These are phyloP conservation scores for Nemania diffusa DNA, from an alignment of 2,329 filamentous ascomycete genomes.

Conservation along the genomic window DNA sequence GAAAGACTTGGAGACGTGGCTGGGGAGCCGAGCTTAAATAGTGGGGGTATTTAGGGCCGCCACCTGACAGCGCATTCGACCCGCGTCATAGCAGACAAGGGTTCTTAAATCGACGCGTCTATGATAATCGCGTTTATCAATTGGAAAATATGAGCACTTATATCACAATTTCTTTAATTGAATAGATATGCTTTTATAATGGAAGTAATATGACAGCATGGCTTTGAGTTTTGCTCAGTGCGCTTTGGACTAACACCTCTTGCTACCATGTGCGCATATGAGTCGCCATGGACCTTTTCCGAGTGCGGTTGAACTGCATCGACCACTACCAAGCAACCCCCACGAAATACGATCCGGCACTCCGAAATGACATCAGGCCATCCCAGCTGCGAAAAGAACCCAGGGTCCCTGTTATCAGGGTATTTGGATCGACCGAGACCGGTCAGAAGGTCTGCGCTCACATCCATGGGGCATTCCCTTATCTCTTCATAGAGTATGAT, in stretches of 20 bases:
- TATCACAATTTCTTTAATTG: background rate
- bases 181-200: background rate
- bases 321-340: slow-evolving; percentile 90
- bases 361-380: slow-evolving; percentile 72
- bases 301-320: slow-evolving; percentile 92
- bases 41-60: background rate
- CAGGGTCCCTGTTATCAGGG: slow-evolving; percentile 84
- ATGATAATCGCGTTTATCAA: slow-evolving; percentile 10
- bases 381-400: slow-evolving; percentile 71
- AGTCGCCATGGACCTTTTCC: slow-evolving; percentile 74
- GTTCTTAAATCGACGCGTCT: slow-evolving; percentile 31
- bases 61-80: slow-evolving; percentile 37
- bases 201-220: slow-evolving; percentile 10
- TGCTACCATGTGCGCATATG: slow-evolving; percentile 30
- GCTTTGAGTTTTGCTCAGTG: background rate
- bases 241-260: background rate
- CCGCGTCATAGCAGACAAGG: slow-evolving; percentile 28
- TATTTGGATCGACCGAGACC: slow-evolving; percentile 93
- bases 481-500: slow-evolving; percentile 89
- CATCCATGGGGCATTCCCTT: slow-evolving; percentile 94
- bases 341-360: slow-evolving; percentile 81
- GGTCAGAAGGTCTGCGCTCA: slow-evolving; percentile 97
- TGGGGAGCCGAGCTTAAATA: background rate
- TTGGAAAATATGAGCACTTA: background rate
- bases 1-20: slow-evolving; percentile 24